Base-by-base conservation (phyloP, 1,139 yeast genomes). In the Hyphopichia fennica region DNA sequence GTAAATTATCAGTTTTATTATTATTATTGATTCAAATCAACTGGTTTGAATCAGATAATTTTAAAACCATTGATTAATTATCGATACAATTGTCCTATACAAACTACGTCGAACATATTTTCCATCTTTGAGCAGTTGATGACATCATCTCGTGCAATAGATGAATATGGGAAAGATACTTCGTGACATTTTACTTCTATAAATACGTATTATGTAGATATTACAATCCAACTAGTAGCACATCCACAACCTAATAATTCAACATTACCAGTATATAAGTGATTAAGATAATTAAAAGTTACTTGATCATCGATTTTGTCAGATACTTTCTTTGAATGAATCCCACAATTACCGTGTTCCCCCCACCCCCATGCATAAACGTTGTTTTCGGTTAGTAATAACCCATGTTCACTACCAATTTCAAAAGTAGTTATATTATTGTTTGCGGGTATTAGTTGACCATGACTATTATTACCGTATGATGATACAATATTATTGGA, bases 341-440 rank as follows among this genome's bases (percentile, higher is more conserved):
- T 49, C 0, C 98, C 98, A 63, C 98, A 91, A 57, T 93, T 93
- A 0, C 99, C 98, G 58, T 93, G 99, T 58, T 93, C 99, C 20
- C 97, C 97, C 99, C 99, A 93, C 0, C 99, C 99, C 98, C 98
- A 93, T 3, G 91, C 77, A 42, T 57, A 68, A 0, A 87, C 82
- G 5, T 50, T 45, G 37, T 66, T 58, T 1, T 56, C 47, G 0
- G 56, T 39, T 1, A 72, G 49, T 2, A 79, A 59, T 18, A 88
- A 56, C 0, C 95, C 95, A 60, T 93, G 99, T 56, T 93, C 99
- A 56, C 96, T 88, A 1, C 99, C 99, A 2, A 79, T 73, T 0
- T 72, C 70, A 43, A 69, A 66, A 0, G 35, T 37, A 6, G 39
- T 46, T 8, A 55, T 39, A 3, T 34, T 23, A 2, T 39, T 39